Evolutionary conservation across 352 stramenopile genomes (phyloP).

Genomic region (Phytophthora chlamydospora): DNA sequence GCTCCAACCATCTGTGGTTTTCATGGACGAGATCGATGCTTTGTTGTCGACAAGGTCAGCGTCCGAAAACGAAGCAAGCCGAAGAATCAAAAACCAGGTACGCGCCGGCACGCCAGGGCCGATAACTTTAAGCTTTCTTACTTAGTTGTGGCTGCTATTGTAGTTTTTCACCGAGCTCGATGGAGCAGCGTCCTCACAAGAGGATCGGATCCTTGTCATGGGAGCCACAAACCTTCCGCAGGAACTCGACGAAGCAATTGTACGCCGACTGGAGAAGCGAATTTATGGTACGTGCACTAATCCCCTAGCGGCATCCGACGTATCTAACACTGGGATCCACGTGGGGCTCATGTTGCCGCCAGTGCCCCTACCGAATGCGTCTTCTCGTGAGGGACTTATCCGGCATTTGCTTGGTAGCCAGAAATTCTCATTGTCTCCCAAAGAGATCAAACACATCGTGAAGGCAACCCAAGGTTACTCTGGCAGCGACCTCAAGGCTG

Average conservation of each 20-base stretch:
- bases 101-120: neutral
- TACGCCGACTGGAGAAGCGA: constrained; percentile 86
- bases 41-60: constrained; percentile 75
- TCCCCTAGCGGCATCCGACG: neutral
- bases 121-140: neutral
- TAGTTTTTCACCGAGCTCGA: constrained; percentile 91
- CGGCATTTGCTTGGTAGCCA: constrained; percentile 64
- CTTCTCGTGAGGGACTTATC: constrained; percentile 60
- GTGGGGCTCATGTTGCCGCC: constrained; percentile 3
- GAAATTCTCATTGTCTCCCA: constrained; percentile 53
- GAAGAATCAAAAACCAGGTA: constrained; percentile 91
- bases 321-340: neutral
- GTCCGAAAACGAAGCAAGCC: constrained; percentile 86
- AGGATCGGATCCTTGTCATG: constrained; percentile 89
- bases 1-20: constrained; percentile 85
- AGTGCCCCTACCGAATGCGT: constrained; percentile 78
- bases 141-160: neutral
- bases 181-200: constrained; percentile 66
- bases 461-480: constrained; percentile 84
- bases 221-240: constrained; percentile 88
- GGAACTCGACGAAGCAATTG: constrained; percentile 88
- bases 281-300: constrained; percentile 74
- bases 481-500: constrained; percentile 90
- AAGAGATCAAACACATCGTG: constrained; percentile 75
- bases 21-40: constrained; percentile 92